phyloP scores from a whole-genome alignment of 768 basidiomycete genomes.

The Daedaleopsis nitida region DNA sequence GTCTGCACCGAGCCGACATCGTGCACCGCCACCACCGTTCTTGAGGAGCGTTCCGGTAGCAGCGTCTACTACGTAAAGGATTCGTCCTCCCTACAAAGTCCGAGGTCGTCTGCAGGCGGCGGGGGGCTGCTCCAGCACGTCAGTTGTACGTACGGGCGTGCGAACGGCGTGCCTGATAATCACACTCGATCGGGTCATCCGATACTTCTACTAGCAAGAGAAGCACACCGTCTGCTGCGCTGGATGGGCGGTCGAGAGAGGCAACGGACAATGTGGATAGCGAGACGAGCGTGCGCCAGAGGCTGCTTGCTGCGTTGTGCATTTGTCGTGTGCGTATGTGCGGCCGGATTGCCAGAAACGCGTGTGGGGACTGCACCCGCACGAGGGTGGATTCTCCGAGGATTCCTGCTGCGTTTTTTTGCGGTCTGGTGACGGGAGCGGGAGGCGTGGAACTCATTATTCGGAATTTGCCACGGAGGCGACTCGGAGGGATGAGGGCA shows the following conservation, averaged over 20 bases:
- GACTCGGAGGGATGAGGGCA: not conserved
- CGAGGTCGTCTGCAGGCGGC: not conserved
- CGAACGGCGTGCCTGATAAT: not conserved
- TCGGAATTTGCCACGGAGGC: constrained; percentile 1
- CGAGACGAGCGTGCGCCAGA: no score
- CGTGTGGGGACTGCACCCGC: not conserved
- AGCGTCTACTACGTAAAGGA: not conserved
- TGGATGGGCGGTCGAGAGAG: no score
- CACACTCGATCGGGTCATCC: not conserved
- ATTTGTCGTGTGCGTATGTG: no score
- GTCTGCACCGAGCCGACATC: not conserved
- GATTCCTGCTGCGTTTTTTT: not conserved
- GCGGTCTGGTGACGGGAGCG: not conserved
- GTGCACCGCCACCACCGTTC: constrained; percentile 14
- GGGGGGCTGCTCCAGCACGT: not conserved
- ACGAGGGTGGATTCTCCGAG: not conserved
- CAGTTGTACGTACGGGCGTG: not conserved
- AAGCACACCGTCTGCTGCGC: no score
- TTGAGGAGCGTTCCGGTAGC: constrained; percentile 3
- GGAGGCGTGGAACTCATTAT: not conserved
- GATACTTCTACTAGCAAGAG: no score
- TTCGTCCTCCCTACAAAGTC: not conserved
- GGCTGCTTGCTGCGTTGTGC: no score
- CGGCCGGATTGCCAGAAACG: not conserved
- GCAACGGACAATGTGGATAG: no score